Base-by-base conservation (phyloP, 208 protist genomes). In the Zelonia costaricensis region DNA sequence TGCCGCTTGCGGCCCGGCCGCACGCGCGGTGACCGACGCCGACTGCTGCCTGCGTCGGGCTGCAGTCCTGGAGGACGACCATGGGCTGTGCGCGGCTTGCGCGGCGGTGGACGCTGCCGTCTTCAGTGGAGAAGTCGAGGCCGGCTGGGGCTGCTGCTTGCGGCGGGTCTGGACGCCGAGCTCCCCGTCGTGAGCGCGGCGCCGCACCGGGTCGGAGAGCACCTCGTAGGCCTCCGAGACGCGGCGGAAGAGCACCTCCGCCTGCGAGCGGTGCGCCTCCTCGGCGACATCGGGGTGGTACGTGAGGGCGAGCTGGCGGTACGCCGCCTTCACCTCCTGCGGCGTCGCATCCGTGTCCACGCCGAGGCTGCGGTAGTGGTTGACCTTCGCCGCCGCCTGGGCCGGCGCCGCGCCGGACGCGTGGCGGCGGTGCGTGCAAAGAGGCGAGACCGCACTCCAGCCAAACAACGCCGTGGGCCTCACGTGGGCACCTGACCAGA, bases 151-250 rank as follows among this genome's bases (percentile, higher is more conserved):
- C 48, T 53, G 27, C 48, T 64, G 57, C 52, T 74, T 71, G 51
- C 69, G 68, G 3, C 39, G 43, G 4, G 62, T 67, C 51, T 81
- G 33, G 4, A 94, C 35, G 35, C 85, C 86, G 12, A 93, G 69
- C 22, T 72, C 70, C 4, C 27, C 56, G 56, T 99, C 98, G 81
- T 99, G 99, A 8, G 89, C 53, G 12, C 78, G 53, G 22, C 97
- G 87, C 71, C 96, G 96, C 44, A 93, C 58, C n/a, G 74, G 59
- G 62, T 99, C 93, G 31, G 61, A 82, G 1, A 99, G 83, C 18
- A 99, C 83, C 49, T 99, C 97, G 71, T 99, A 99, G 4, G 98
- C 98, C 40, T 94, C 80, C 42, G 82, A 91, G 6, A 99, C 84
- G 31, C 63, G 46, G 23, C 88, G 80, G 68, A 97, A 97, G 27